These are phyloP conservation scores for Limonomyces culmigenus DNA, from an alignment of 1,284 basidiomycete genomes.

Conservation along the genomic window DNA sequence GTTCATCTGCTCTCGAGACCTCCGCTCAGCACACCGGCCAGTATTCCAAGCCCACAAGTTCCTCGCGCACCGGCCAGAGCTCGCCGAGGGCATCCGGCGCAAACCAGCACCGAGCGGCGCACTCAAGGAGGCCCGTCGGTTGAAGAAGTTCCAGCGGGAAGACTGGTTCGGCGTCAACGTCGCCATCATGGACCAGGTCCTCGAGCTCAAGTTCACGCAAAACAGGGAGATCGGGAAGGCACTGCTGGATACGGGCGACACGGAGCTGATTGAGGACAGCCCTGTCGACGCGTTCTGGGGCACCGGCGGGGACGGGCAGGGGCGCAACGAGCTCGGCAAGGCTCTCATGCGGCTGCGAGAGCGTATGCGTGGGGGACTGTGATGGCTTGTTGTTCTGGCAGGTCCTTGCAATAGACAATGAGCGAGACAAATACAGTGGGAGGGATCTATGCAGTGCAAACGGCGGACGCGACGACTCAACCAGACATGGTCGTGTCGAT, in stretches of 20 bases:
- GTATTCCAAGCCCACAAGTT: slow-evolving; percentile 1
- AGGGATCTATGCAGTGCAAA: too few relatives aligned
- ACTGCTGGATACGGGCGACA: slow-evolving; percentile 40
- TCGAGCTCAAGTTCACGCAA: slow-evolving; percentile 48
- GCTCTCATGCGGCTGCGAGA: slow-evolving; percentile 27
- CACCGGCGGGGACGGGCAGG: slow-evolving; percentile 35
- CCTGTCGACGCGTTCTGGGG: slow-evolving; percentile 56
- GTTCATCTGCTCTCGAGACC: not conserved
- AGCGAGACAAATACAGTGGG: too few relatives aligned
- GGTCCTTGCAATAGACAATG: too few relatives aligned
- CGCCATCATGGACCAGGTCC: slow-evolving; percentile 30
- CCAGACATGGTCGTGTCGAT: slow-evolving; percentile 26
- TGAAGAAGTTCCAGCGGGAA: not conserved
- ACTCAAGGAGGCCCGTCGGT: not conserved
- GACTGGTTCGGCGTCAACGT: not conserved
- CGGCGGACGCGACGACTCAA: too few relatives aligned
- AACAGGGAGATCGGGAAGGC: slow-evolving; percentile 33
- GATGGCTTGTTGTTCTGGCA: too few relatives aligned
- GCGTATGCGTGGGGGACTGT: too few relatives aligned
- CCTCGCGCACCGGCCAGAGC: not conserved
- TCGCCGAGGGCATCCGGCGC: not conserved
- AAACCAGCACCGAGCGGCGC: not conserved
- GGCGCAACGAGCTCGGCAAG: slow-evolving; percentile 57
- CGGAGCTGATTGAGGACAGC: slow-evolving; percentile 36
- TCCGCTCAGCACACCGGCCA: not conserved